A percentile compares a stretch with the other conserved stretches of the same genome.
These are phyloP conservation scores for Talaromyces wortmannii DNA, from an alignment of 495 filamentous ascomycete genomes.

Conservation along the genomic window DNA sequence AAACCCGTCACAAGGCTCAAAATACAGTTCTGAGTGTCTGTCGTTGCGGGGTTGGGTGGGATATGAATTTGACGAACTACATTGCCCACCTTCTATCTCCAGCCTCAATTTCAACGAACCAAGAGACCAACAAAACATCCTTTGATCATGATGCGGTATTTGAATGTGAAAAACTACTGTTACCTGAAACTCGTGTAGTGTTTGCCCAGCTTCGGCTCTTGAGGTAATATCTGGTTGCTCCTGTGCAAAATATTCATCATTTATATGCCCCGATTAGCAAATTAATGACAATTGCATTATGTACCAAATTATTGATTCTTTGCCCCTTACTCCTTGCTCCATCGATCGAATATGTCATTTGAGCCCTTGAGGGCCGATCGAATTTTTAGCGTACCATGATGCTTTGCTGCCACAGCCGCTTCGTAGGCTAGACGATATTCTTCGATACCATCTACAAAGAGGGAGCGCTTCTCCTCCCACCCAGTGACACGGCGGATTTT, in stretches of 20 bases:
- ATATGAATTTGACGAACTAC: neutral
- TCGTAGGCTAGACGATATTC: conserved; percentile 32
- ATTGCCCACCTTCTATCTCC: neutral
- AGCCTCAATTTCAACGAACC: neutral
- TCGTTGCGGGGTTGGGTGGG: neutral
- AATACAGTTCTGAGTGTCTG: neutral
- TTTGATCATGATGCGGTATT: neutral
- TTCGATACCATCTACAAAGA: conserved; percentile 25
- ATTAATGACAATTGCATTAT: no score
- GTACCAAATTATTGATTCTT: neutral
- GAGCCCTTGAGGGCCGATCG: neutral
- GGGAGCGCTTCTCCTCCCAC: conserved; percentile 26
- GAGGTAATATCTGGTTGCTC: neutral
- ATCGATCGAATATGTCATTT: neutral
- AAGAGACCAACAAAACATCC: neutral
- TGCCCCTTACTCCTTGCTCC: neutral
- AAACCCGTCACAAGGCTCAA: neutral
- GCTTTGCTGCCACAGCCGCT: conserved; percentile 13
- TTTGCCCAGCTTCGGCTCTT: neutral
- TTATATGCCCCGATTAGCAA: no score
- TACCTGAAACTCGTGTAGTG: neutral
- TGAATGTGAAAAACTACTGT: neutral
- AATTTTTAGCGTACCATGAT: neutral
- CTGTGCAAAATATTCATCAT: no score
- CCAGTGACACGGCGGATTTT: conserved; percentile 32